Percentiles rank a stretch among this genome's conserved stretches.
Conservation (phyloP, 2,329 filamentous ascomycete genomes). For the Colletotrichum eremochloae region DNA sequence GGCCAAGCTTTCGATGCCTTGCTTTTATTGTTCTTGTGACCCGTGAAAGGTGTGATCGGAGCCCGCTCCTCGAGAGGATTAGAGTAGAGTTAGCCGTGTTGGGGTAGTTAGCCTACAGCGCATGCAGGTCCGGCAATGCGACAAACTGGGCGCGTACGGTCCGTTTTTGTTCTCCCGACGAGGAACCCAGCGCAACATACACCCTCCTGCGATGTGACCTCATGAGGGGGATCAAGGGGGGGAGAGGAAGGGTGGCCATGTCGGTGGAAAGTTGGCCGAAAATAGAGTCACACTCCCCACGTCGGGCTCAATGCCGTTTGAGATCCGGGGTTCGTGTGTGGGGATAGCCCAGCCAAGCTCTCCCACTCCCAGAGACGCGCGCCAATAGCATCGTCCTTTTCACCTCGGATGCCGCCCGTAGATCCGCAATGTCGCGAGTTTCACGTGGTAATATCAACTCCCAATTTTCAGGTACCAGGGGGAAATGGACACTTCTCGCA, state of each 20-base stretch:
- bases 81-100: conserved; percentile 6
- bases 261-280: conserved; percentile 36
- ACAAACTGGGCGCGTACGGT: conserved; percentile 32
- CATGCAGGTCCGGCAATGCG: conserved; percentile 30
- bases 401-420: conserved; percentile 19
- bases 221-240: conserved; percentile 12
- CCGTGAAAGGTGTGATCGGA: conserved; percentile 20
- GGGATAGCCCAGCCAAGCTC: conserved; percentile 24
- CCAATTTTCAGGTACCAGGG: not conserved
- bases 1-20: conserved; percentile 23
- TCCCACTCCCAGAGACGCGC: conserved; percentile 25
- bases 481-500: not conserved
- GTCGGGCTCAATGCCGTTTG: conserved; percentile 27
- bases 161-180: conserved; percentile 6
- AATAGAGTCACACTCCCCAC: conserved; percentile 30
- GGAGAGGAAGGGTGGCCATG: conserved; percentile 10
- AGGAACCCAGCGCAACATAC: not conserved
- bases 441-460: conserved; percentile 29
- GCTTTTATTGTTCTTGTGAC: conserved; percentile 35
- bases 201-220: conserved; percentile 26
- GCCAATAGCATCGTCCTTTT: conserved; percentile 14
- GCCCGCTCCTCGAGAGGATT: conserved; percentile 28
- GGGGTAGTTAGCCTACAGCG: conserved; percentile 19
- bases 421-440: conserved; percentile 12
- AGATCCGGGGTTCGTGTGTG: conserved; percentile 38